A percentile compares a stretch with the other conserved stretches of the same genome.
Evolutionary conservation across 2,329 filamentous ascomycete genomes (phyloP).

Genomic region (Penicillium capsulatum): DNA sequence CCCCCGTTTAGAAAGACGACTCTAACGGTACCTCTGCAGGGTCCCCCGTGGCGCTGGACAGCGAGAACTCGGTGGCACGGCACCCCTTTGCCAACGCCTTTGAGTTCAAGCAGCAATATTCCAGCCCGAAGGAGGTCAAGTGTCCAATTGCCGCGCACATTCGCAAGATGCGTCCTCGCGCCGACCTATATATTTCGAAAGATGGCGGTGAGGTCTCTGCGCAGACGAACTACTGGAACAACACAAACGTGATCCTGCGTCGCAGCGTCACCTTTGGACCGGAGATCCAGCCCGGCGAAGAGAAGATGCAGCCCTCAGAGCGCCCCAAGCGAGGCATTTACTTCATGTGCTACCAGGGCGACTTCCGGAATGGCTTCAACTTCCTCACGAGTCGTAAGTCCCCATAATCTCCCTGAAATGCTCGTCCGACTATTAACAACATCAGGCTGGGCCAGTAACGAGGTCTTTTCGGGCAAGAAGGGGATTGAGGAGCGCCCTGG

Average conservation of each 20-base stretch:
- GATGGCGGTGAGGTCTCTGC: slow-evolving; percentile 8
- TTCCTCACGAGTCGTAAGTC: slow-evolving; percentile 31
- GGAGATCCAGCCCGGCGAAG: slow-evolving; percentile 34
- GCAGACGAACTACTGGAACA: slow-evolving; percentile 1
- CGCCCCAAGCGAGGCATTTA: slow-evolving; percentile 41
- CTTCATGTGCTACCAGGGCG: slow-evolving; percentile 47
- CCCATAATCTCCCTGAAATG: neutral
- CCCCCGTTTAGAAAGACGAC: neutral
- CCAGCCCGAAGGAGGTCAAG: slow-evolving; percentile 17
- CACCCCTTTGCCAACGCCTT: slow-evolving; percentile 37
- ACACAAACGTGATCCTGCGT: slow-evolving; percentile 38
- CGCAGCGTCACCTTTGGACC: slow-evolving; percentile 45
- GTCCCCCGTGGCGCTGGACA: neutral
- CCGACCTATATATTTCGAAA: slow-evolving; percentile 22
- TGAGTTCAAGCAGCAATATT: slow-evolving; percentile 34
- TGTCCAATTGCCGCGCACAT: slow-evolving; percentile 48
- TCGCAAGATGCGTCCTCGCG: slow-evolving; percentile 47
- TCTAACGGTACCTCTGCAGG: slow-evolving; percentile 25
- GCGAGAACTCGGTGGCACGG: slow-evolving; percentile 28
- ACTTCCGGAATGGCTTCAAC: slow-evolving; percentile 36
- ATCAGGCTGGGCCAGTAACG: slow-evolving; percentile 22
- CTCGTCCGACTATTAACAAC: neutral
- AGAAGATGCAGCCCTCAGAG: slow-evolving; percentile 20
- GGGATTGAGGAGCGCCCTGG: slow-evolving; percentile 11
- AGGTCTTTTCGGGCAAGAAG: slow-evolving; percentile 12